Conservation (phyloP, 352 stramenopile genomes). For the Globisporangium rhizosaccharum region DNA sequence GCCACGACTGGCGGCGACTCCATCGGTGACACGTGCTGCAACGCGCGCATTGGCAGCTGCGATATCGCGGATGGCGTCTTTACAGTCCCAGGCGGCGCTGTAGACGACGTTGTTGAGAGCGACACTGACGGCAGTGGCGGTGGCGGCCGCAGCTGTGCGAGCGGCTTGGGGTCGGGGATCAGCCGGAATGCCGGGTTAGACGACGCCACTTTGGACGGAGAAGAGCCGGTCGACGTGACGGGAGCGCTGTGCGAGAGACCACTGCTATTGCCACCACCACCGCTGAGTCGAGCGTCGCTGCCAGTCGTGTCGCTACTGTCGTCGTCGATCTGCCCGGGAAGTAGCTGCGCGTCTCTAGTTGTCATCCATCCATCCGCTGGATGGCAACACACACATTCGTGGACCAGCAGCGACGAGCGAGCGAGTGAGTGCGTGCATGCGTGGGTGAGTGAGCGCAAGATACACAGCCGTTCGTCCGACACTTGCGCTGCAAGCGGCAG, state of each 20-base stretch:
- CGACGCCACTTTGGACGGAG: neutral
- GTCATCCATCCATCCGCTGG: constrained; percentile 20
- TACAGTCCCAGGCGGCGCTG: neutral
- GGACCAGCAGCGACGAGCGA: neutral
- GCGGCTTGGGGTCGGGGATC: constrained; percentile 5
- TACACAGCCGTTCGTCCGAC: neutral
- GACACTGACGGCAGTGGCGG: neutral
- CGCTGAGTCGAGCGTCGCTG: neutral
- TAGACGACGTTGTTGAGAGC: too few relatives aligned
- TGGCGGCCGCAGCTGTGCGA: neutral
- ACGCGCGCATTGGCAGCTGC: neutral
- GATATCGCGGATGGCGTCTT: neutral
- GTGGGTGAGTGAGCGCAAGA: neutral
- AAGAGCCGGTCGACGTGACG: neutral
- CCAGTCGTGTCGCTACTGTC: neutral
- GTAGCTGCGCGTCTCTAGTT: constrained; percentile 11
- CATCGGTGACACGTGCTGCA: neutral
- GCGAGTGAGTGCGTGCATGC: neutral
- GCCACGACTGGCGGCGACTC: neutral
- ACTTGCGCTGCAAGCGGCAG: too few relatives aligned
- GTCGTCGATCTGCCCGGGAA: constrained; percentile 23
- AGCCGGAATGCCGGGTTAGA: constrained; percentile 2
- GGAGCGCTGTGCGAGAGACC: neutral
- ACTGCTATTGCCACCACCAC: constrained; percentile 1
- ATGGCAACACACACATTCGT: constrained; percentile 3